Evolutionary conservation across 163 green algal genomes (phyloP).

Genomic region (Volvox carteri): DNA sequence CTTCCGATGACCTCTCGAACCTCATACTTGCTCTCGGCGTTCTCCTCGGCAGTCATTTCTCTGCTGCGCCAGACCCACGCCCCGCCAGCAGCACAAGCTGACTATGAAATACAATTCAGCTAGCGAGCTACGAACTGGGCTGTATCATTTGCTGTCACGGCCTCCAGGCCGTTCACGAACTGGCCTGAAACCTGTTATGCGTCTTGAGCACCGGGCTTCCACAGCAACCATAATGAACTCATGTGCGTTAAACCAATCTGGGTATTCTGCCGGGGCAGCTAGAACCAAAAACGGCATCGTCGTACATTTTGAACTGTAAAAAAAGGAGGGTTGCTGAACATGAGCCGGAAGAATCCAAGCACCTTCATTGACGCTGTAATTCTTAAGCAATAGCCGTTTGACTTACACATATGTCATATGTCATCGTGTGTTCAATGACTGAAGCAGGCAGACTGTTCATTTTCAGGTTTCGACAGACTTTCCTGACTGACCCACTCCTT

Average conservation of each 20-base stretch:
- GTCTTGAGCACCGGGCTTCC: neutral
- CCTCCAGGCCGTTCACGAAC: neutral
- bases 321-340: too few relatives aligned
- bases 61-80: neutral
- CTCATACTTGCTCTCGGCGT: constrained; percentile 68
- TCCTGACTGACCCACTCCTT: too few relatives aligned
- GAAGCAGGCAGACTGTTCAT: too few relatives aligned
- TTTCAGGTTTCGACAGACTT: too few relatives aligned
- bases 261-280: neutral
- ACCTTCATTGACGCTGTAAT: too few relatives aligned
- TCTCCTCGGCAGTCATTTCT: constrained; percentile 18
- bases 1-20: constrained; percentile 83
- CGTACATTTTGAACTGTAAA: neutral
- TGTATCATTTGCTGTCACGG: neutral
- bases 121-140: neutral
- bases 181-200: neutral
- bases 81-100: neutral
- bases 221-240: neutral
- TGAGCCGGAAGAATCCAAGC: too few relatives aligned
- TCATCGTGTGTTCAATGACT: too few relatives aligned
- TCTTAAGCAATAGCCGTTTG: too few relatives aligned
- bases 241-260: neutral
- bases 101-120: neutral
- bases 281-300: neutral
- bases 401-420: too few relatives aligned